phyloP scores from a whole-genome alignment of 1,284 basidiomycete species.

The Irpex lacteus region DNA sequence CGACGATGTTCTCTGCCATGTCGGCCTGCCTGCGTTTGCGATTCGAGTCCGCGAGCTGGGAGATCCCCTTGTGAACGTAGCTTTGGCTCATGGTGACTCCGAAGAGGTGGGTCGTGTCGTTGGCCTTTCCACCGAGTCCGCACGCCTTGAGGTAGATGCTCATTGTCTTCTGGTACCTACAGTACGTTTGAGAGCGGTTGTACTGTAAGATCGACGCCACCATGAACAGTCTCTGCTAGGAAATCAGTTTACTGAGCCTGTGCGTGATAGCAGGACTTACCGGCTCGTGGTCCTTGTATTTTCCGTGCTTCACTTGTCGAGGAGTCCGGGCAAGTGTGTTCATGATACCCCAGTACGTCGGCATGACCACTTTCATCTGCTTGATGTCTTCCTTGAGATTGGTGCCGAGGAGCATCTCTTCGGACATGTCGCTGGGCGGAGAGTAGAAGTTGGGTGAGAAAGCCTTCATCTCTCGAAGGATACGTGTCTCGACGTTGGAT shows the following conservation, averaged over 20 bases:
- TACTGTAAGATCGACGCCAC: conserved; percentile 27
- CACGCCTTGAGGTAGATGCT: conserved; percentile 28
- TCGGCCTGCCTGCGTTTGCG: not conserved
- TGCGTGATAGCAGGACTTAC: conserved; percentile 12
- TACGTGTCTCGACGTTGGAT: not conserved
- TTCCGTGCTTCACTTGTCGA: too few relatives aligned
- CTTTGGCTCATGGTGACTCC: conserved; percentile 29
- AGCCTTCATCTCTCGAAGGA: not conserved
- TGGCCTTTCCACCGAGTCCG: conserved; percentile 23
- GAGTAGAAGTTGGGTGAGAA: not conserved
- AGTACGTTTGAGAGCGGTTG: conserved; percentile 26
- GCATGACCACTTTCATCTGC: too few relatives aligned
- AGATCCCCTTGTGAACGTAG: conserved; percentile 19
- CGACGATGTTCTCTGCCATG: conserved; percentile 23
- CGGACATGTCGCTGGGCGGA: too few relatives aligned
- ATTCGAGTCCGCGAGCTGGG: not conserved
- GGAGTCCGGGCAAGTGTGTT: too few relatives aligned
- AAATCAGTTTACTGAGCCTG: not conserved
- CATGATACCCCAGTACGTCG: too few relatives aligned
- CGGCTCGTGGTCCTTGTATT: conserved; percentile 20
- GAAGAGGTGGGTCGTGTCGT: conserved; percentile 26
- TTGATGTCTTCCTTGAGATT: too few relatives aligned
- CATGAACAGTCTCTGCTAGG: conserved; percentile 20
- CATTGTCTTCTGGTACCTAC: conserved; percentile 27
- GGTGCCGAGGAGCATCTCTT: too few relatives aligned